Percentiles rank a stretch among this genome's conserved stretches.
Conservation (phyloP, 73 alveolate genomes). For the Paramecium primaurelia region DNA sequence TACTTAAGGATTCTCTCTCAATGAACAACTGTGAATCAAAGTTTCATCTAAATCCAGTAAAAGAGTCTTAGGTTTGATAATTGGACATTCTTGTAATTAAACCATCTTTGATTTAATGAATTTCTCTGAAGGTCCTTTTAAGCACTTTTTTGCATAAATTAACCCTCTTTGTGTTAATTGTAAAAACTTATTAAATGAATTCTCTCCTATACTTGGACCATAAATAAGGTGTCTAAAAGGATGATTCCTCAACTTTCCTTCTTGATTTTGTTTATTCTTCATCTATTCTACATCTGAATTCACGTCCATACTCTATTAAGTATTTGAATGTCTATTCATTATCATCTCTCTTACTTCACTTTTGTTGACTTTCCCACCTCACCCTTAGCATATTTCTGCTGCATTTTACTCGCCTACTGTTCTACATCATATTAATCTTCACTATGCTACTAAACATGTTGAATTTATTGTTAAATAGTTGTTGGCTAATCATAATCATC, state of each 20-base stretch:
- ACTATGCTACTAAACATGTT: background rate
- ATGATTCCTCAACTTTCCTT: constrained; percentile 46
- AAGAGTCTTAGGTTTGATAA: constrained; percentile 37
- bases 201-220: constrained; percentile 49
- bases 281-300: constrained; percentile 37
- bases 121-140: constrained; percentile 63
- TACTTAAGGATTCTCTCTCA: constrained; percentile 54
- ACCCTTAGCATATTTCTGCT: background rate
- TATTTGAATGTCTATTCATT: background rate
- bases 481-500: constrained; percentile 27
- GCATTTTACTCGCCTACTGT: background rate
- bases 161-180: constrained; percentile 52
- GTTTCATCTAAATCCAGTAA: constrained; percentile 60
- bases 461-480: background rate
- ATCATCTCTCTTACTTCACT: background rate
- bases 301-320: background rate
- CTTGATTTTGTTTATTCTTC: background rate
- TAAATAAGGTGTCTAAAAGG: constrained; percentile 48
- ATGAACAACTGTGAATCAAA: constrained; percentile 49
- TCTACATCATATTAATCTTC: constrained; percentile 38
- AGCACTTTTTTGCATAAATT: constrained; percentile 55
- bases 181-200: constrained; percentile 41
- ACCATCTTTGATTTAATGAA: constrained; percentile 53
- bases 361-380: background rate
- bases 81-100: constrained; percentile 22